Conservation (phyloP, 1,139 yeast genomes). For the Zhuliangozyma blackwelliae region DNA sequence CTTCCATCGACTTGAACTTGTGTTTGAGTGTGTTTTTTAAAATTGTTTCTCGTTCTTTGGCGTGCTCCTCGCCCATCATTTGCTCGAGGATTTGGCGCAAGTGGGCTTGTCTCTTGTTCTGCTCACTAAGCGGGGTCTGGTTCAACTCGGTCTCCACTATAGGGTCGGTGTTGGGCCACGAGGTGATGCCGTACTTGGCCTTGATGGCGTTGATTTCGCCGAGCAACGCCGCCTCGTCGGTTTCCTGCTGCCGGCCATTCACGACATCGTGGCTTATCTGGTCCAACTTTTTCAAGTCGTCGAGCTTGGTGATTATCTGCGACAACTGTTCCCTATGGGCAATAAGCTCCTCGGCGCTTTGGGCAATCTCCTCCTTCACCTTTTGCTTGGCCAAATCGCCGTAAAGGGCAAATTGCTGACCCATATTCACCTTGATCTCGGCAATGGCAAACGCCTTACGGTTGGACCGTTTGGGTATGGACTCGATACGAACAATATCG, state of each 20-base stretch:
- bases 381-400: slow-evolving; percentile 66
- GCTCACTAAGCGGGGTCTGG: slow-evolving; percentile 15
- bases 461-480: slow-evolving; percentile 80
- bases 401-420: slow-evolving; percentile 85
- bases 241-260: slow-evolving; percentile 14
- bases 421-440: slow-evolving; percentile 82
- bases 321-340: slow-evolving; percentile 40
- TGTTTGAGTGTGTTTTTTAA: neutral
- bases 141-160: slow-evolving; percentile 30
- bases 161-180: slow-evolving; percentile 55
- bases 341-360: slow-evolving; percentile 46
- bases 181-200: slow-evolving; percentile 48
- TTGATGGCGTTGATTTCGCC: slow-evolving; percentile 46
- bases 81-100: slow-evolving; percentile 31
- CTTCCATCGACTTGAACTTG: slow-evolving; percentile 19
- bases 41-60: slow-evolving; percentile 7
- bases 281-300: slow-evolving; percentile 48
- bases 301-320: slow-evolving; percentile 34
- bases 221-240: slow-evolving; percentile 36
- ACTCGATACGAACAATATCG: slow-evolving; percentile 89
- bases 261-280: slow-evolving; percentile 33
- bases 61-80: slow-evolving; percentile 26
- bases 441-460: slow-evolving; percentile 90
- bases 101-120: slow-evolving; percentile 6
- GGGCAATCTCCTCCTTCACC: slow-evolving; percentile 59